Conservation (phyloP, 2,329 filamentous ascomycete genomes). For the Colletotrichum australisinense region DNA sequence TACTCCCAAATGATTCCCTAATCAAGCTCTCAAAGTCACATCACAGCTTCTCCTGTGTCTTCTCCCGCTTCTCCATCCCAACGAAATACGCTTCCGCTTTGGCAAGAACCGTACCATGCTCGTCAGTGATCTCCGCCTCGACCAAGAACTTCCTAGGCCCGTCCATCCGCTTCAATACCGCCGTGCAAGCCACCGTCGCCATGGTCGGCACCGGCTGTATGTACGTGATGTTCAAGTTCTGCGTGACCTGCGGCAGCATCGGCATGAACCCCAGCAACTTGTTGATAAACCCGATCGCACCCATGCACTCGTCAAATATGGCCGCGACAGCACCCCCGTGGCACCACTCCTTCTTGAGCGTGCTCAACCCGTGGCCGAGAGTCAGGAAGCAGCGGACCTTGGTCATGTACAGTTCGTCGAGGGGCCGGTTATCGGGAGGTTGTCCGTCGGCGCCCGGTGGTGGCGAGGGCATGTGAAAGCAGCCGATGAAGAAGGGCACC, state of each 20-base stretch:
- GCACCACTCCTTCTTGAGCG: neutral
- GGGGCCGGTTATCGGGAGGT: neutral
- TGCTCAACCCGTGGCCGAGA: neutral
- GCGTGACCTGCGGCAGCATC: neutral
- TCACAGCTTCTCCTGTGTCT: neutral
- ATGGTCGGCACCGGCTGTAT: neutral
- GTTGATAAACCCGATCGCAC: neutral
- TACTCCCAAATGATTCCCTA: neutral
- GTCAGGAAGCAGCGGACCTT: conserved; percentile 5
- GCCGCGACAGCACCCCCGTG: conserved; percentile 5
- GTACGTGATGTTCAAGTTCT: neutral
- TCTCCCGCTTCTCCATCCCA: neutral
- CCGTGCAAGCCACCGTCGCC: neutral
- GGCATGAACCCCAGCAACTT: neutral
- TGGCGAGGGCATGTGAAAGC: neutral
- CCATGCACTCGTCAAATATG: conserved; percentile 3
- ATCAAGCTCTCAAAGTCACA: neutral
- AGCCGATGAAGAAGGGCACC: conserved; percentile 8
- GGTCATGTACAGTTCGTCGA: neutral
- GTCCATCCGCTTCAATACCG: neutral
- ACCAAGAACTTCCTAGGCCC: neutral
- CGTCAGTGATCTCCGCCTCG: neutral
- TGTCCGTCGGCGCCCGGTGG: neutral
- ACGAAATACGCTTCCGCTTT: neutral
- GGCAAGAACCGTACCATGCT: neutral